Percentiles rank a stretch among this genome's conserved stretches.
Conservation (phyloP, 108 stramenopile genomes). For the Cyclotella kingstonii region DNA sequence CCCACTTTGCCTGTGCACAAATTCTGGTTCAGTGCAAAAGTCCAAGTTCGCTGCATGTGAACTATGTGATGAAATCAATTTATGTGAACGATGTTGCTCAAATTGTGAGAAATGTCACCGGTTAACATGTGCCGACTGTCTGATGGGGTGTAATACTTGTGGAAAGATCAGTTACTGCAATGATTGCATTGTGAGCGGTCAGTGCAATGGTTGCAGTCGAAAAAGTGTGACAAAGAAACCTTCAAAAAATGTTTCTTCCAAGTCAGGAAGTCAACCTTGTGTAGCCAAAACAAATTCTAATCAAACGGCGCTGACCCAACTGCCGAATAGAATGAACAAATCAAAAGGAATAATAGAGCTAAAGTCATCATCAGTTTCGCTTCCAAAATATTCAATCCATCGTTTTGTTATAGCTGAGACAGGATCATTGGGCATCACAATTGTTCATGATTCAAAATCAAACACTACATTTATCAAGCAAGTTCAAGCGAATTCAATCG, state of each 20-base stretch:
- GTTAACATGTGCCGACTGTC: constrained; percentile 23
- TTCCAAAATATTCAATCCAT: constrained; percentile 10
- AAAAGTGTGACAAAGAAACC: no score
- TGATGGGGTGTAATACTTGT: constrained; percentile 24
- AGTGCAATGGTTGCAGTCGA: background rate
- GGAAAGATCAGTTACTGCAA: constrained; percentile 11
- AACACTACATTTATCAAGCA: background rate
- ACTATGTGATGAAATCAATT: constrained; percentile 22
- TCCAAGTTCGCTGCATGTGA: constrained; percentile 2
- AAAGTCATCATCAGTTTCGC: background rate
- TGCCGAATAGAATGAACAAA: no score
- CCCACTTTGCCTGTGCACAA: constrained; percentile 9
- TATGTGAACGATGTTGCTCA: constrained; percentile 16
- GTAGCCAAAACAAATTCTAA: no score
- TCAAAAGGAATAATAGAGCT: no score
- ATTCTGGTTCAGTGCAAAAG: constrained; percentile 1
- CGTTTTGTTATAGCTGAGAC: constrained; percentile 13
- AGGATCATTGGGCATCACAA: constrained; percentile 14
- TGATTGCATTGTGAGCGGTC: constrained; percentile 20
- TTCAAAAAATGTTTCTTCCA: no score
- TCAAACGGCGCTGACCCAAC: no score
- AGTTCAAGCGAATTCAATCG: constrained; percentile 5
- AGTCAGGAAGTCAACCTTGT: no score
- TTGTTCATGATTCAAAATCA: background rate
- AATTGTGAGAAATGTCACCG: constrained; percentile 20